Evolutionary conservation across 2,329 filamentous ascomycete genomes (phyloP).

Genomic region (Aspergillus floridensis): DNA sequence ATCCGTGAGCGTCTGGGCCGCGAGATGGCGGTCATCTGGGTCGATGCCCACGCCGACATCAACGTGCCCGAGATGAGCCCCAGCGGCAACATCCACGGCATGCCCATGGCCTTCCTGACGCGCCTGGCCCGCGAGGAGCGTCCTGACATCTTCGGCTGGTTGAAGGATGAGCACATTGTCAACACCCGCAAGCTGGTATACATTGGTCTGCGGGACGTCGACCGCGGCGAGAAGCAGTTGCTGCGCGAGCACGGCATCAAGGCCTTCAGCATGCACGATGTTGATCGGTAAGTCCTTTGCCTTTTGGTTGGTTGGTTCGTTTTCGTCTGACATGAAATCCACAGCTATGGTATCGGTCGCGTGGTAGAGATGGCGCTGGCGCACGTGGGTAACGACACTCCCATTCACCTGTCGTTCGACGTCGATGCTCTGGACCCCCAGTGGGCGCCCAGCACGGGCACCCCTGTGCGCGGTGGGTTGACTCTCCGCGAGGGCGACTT

Average conservation of each 20-base stretch:
- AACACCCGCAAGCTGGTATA: slow-evolving; percentile 88
- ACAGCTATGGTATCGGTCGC: slow-evolving; percentile 83
- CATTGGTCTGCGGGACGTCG: slow-evolving; percentile 91
- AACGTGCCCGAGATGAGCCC: slow-evolving; percentile 89
- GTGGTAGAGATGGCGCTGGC: slow-evolving; percentile 98
- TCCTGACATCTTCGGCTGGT: slow-evolving; percentile 85
- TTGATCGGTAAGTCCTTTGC: slow-evolving; percentile 69
- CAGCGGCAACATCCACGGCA: slow-evolving; percentile 94
- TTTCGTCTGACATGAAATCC: neutral
- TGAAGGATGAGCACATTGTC: slow-evolving; percentile 59
- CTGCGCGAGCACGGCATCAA: slow-evolving; percentile 85
- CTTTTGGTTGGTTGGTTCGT: neutral
- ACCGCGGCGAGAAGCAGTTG: slow-evolving; percentile 89
- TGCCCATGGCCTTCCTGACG: slow-evolving; percentile 91
- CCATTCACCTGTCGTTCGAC: slow-evolving; percentile 96
- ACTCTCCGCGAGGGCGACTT: slow-evolving; percentile 95
- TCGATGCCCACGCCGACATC: slow-evolving; percentile 96
- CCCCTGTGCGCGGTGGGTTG: slow-evolving; percentile 86
- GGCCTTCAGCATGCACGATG: slow-evolving; percentile 98
- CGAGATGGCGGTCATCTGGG: slow-evolving; percentile 96
- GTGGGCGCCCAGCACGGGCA: slow-evolving; percentile 95
- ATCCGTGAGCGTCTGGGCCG: slow-evolving; percentile 75
- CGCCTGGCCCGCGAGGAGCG: slow-evolving; percentile 75
- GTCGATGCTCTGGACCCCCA: slow-evolving; percentile 94
- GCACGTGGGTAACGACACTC: slow-evolving; percentile 90